These are phyloP conservation scores for Colletotrichum tropicicola DNA, from an alignment of 2,329 filamentous ascomycete species.

Conservation along the genomic window DNA sequence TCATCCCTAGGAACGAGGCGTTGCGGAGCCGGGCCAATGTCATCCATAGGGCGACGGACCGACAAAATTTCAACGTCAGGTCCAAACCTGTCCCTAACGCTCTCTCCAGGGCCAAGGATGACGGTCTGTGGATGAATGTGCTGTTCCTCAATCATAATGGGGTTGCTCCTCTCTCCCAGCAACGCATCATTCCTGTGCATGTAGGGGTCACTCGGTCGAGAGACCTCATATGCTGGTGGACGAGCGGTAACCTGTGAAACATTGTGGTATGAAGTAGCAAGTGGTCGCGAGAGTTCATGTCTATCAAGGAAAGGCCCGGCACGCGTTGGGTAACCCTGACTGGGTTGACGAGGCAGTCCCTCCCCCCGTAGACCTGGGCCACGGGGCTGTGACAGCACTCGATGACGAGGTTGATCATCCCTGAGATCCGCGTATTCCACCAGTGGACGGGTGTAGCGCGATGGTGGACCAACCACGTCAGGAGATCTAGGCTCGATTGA, in stretches of 20 bases:
- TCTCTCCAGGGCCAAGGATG: conserved; percentile 44
- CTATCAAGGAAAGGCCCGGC: neutral
- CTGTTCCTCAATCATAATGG: conserved; percentile 50
- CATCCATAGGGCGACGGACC: conserved; percentile 16
- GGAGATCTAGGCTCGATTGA: conserved; percentile 57
- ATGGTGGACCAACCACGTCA: conserved; percentile 23
- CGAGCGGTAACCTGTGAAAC: conserved; percentile 30
- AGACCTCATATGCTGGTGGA: conserved; percentile 25
- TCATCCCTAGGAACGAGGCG: conserved; percentile 10
- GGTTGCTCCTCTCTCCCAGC: conserved; percentile 39
- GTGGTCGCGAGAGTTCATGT: neutral
- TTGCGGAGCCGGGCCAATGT: neutral
- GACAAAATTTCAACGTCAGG: conserved; percentile 28
- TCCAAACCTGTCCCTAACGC: conserved; percentile 33
- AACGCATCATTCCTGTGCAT: neutral
- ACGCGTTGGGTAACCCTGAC: conserved; percentile 2
- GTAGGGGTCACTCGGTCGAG: neutral
- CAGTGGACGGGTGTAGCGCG: conserved; percentile 5
- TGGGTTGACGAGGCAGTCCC: neutral
- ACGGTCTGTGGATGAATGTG: conserved; percentile 30
- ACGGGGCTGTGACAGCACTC: conserved; percentile 1
- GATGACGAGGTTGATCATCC: conserved; percentile 4
- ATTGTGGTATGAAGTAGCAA: neutral
- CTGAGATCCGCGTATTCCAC: conserved; percentile 20
- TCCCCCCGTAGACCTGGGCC: neutral